Evolutionary conservation across 345 rosid species (phyloP).

Genomic region (Pseudoturritis turrita): DNA sequence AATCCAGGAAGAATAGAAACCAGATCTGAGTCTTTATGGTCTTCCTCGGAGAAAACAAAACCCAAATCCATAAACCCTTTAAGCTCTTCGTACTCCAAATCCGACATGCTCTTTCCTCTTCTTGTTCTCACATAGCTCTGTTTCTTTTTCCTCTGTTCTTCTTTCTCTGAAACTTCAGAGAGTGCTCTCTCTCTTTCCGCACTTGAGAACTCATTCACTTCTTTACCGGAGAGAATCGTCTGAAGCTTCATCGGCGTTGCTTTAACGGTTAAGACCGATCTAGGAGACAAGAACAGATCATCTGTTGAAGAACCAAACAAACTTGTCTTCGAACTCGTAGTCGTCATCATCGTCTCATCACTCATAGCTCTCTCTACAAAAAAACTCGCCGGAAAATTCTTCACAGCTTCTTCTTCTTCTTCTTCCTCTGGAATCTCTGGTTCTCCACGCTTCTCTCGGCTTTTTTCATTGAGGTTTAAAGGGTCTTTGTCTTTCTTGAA

Average conservation of each 20-base stretch:
- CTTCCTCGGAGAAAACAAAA: slow-evolving; percentile 65
- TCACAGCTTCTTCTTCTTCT: slow-evolving; percentile 22
- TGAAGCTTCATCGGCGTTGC: slow-evolving; percentile 38
- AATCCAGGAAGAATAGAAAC: slow-evolving; percentile 59
- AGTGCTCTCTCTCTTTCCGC: background rate
- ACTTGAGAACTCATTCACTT: slow-evolving; percentile 21
- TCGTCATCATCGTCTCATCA: slow-evolving; percentile 36
- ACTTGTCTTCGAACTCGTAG: slow-evolving; percentile 18
- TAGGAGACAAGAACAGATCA: slow-evolving; percentile 37
- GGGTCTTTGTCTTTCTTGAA: slow-evolving; percentile 19
- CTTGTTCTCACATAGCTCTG: slow-evolving; percentile 13
- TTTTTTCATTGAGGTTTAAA: background rate
- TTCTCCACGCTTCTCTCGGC: background rate
- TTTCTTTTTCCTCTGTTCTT: slow-evolving; percentile 18
- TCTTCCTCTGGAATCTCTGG: background rate
- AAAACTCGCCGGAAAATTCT: slow-evolving; percentile 11
- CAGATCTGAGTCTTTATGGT: slow-evolving; percentile 43
- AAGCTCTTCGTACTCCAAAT: slow-evolving; percentile 58
- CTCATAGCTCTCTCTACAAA: slow-evolving; percentile 39
- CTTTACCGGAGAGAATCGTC: slow-evolving; percentile 53
- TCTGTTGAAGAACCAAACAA: slow-evolving; percentile 27
- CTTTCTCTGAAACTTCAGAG: background rate
- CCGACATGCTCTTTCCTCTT: slow-evolving; percentile 56
- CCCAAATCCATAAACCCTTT: slow-evolving; percentile 82
- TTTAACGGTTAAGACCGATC: slow-evolving; percentile 36